Conservation (phyloP, 1,139 yeast species). For the Zygosaccharomyces sapae region DNA sequence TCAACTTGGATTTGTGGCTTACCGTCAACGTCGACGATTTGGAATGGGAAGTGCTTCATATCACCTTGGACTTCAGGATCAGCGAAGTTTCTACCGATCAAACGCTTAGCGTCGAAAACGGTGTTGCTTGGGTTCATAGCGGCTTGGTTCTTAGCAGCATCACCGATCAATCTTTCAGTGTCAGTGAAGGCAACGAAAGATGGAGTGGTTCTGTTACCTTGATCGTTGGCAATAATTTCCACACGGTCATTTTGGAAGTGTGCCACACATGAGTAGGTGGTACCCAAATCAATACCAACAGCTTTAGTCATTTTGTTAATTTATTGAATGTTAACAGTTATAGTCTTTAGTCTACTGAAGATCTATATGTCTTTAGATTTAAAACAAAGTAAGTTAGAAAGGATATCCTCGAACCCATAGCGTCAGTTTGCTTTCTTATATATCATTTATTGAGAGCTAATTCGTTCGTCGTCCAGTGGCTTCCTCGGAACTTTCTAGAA, state of each 20-base stretch:
- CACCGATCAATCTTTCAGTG: conserved; percentile 98
- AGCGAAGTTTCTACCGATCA: conserved; percentile 90
- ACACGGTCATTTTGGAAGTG: conserved; percentile 82
- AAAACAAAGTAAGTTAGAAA: no score
- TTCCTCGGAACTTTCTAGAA: conserved; percentile 6
- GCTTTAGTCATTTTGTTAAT: conserved; percentile 33
- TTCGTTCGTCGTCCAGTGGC: conserved; percentile 4
- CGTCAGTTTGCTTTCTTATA: conserved; percentile 1
- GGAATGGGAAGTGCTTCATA: conserved; percentile 96
- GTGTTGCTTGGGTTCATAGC: conserved; percentile 97
- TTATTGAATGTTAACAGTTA: conserved; percentile 2
- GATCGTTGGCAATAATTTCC: conserved; percentile 97
- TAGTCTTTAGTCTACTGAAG: conserved; percentile 8
- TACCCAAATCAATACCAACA: conserved; percentile 55
- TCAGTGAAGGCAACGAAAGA: conserved; percentile 98
- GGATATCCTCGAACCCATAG: background rate
- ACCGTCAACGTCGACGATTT: conserved; percentile 79
- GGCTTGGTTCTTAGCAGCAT: conserved; percentile 99
- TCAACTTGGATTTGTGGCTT: conserved; percentile 93
- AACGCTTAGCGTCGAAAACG: conserved; percentile 97
- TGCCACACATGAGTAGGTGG: conserved; percentile 98
- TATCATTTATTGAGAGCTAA: background rate
- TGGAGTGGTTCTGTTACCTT: conserved; percentile 99
- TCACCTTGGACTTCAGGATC: conserved; percentile 94
- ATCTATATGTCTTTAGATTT: conserved; percentile 1